Evolutionary conservation across 495 filamentous ascomycete genomes (phyloP), one percentile per base, ranked within the genome.

Genomic region (Immersiella caudata): DNA sequence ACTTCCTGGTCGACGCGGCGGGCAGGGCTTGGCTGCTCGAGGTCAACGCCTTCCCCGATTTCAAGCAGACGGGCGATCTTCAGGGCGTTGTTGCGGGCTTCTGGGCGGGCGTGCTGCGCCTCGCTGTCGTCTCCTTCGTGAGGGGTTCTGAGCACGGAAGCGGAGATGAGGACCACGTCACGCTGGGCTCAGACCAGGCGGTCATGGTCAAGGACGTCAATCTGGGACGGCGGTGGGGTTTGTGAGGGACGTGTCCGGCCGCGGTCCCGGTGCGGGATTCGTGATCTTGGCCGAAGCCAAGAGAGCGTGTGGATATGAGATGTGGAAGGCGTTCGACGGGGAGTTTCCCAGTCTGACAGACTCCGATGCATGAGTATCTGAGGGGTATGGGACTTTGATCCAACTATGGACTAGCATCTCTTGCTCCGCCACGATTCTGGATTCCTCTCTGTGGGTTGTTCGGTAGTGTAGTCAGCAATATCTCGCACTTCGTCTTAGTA

Each of bases 41-140:
- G 82, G 85, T 96, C n/a, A 99, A 99, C 79, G 91, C 94, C 0
- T 99, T 94, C 77, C 95, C 95, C 55, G 95, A 99, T 78, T 97
- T 97, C 72, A 86, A 78, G 73, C 94, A 97, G 85, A 97, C 93
- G 14, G 94, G 95, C 2, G 87, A 86, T 12, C 76, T 92, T 65
- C 88, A 81, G 71, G 84, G 80, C 6, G 77, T 97, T 62, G 88
- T 99, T 14, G 82, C 79, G 5, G 90, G 89, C 29, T 79, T 99
- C 64, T 93, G 94, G 83, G 84, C 87, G 71, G 90, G 84, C 54
- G 89, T 90, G 22, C 84, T 96, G 16, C 81, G 86, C 61, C 78
- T 85, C 68, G 92, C 83, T 27, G 87, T 94, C 0, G 64, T 66
- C 2, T 67, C 68, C 27, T 80, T 82, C 67, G 78, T 77, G 54